Conservation (phyloP, 495 filamentous ascomycete species). For the Penicillium cosmopolitanum region DNA sequence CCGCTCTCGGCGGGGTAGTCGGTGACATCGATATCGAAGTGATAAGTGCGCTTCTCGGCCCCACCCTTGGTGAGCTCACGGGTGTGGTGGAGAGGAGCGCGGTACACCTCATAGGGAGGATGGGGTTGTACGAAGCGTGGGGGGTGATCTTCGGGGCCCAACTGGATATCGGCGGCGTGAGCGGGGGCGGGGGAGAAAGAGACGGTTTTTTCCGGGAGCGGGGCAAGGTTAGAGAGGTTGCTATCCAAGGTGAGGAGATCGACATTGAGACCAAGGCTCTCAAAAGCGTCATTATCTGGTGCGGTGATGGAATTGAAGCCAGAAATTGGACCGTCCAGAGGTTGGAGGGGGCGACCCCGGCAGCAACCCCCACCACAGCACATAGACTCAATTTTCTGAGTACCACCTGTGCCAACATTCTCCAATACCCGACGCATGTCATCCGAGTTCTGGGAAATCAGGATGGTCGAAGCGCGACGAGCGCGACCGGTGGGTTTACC, state of each 20-base stretch:
- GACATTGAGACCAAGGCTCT: slow-evolving; percentile 74
- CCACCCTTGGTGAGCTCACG: slow-evolving; percentile 87
- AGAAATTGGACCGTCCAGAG: slow-evolving; percentile 49
- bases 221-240: slow-evolving; percentile 67
- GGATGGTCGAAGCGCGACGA: slow-evolving; percentile 77
- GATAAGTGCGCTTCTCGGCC: slow-evolving; percentile 95
- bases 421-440: slow-evolving; percentile 70
- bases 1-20: slow-evolving; percentile 86
- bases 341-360: slow-evolving; percentile 61
- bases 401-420: slow-evolving; percentile 46
- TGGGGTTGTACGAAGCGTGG: slow-evolving; percentile 94
- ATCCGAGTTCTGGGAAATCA: slow-evolving; percentile 74
- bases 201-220: slow-evolving; percentile 74
- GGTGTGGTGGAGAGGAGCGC: slow-evolving; percentile 77
- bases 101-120: slow-evolving; percentile 86
- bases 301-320: slow-evolving; percentile 55
- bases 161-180: slow-evolving; percentile 35
- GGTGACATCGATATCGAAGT: slow-evolving; percentile 96
- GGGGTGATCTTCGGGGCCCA: slow-evolving; percentile 61
- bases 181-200: slow-evolving; percentile 60
- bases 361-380: slow-evolving; percentile 98
- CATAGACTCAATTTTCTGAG: slow-evolving; percentile 59
- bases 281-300: slow-evolving; percentile 80
- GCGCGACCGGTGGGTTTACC: slow-evolving; percentile 41
- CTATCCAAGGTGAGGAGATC: slow-evolving; percentile 69